Evolutionary conservation across 2,329 filamentous ascomycete genomes (phyloP).

Genomic region (Aureobasidium sp.): DNA sequence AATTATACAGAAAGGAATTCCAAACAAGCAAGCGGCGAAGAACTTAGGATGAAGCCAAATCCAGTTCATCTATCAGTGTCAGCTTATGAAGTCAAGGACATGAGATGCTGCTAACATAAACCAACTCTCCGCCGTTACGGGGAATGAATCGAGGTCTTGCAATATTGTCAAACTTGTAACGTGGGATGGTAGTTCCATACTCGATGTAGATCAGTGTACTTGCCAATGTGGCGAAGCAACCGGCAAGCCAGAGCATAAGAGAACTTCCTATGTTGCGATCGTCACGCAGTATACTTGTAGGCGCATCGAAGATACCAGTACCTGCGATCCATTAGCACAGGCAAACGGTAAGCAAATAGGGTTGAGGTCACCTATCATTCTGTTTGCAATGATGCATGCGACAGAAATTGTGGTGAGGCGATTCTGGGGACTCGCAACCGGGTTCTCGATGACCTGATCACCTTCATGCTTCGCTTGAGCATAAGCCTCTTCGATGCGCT

Average conservation of each 20-base stretch:
- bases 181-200: not conserved
- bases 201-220: not conserved
- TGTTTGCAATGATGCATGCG: not conserved
- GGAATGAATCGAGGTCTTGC: not conserved
- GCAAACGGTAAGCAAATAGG: no score
- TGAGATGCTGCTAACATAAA: not conserved
- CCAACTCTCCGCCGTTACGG: not conserved
- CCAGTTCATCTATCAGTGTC: not conserved
- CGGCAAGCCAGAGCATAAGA: not conserved
- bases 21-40: not conserved
- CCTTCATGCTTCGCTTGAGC: not conserved
- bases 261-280: not conserved
- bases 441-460: not conserved
- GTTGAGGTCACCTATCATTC: not conserved
- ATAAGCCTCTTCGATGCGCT: not conserved
- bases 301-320: not conserved
- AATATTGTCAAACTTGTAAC: not conserved
- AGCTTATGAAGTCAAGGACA: not conserved
- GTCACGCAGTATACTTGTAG: not conserved
- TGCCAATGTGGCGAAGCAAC: not conserved
- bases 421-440: not conserved
- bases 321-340: not conserved
- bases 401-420: not conserved
- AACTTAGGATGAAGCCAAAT: not conserved
- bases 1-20: not conserved